Evolutionary conservation across 768 basidiomycete genomes (phyloP), one percentile per base, ranked within the genome.

Genomic region (Daedalea quercina): DNA sequence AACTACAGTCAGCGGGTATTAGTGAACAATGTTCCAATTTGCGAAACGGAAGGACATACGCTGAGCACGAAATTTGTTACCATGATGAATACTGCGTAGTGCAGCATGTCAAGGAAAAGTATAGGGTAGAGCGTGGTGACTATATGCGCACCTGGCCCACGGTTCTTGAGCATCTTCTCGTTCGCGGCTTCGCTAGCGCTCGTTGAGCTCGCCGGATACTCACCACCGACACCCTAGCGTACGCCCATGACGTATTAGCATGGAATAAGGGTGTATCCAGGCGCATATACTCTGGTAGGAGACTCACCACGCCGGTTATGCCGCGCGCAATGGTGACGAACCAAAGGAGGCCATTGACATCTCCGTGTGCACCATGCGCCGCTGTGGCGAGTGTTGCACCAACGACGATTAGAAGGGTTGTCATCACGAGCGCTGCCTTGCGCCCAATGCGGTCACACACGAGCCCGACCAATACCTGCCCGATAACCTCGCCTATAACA

Each of bases 401-500:
- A 43, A 87, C 46, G 50, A 87, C 82, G 54, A 90, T 90, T 34
- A 84, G 67, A 31, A 79, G 60, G 0, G 87, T 90, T 1, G 87
- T 87, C 34, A 73, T 64, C 19, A 87, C 78, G 48, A 90, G 76
- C 17, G 85, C 87, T n/a, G 79, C 77, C 64, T 89, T 89, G 47
- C 87, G 73, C n/a, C 87, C 87, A 24, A 84, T 62, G 47, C 81
- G 73, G 63, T 90, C 87, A 58, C 85, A 87, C n/a, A 86, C 64
- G 22, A 87, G 60, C 12, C 87, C 87, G 34, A 87, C 81, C 37
- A 74, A 51, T 23, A 85, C 45, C 58, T 85, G 83, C 19, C 82
- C 82, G 34, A 83, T 65, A 55, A 84, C 74, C 42, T 80, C 82
- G 34, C 84, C 84, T 81, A 51, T 28, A 23, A 20, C 13, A 3